These are phyloP conservation scores for Castanea sativa DNA, from an alignment of 306 rosid genomes.

Conservation along the genomic window DNA sequence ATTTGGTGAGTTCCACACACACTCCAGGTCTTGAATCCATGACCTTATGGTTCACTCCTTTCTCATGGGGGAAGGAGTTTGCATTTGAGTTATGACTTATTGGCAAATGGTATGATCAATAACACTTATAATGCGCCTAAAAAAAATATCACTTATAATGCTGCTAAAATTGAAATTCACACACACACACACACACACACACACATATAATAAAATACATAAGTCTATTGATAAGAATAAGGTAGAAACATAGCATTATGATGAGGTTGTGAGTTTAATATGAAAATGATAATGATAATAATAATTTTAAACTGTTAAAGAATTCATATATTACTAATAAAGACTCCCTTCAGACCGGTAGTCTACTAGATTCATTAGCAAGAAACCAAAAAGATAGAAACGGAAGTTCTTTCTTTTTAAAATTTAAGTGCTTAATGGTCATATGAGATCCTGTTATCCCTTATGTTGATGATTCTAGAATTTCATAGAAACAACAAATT, in stretches of 20 bases:
- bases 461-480: conserved; percentile 14
- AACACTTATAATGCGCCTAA: background rate
- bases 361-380: background rate
- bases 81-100: background rate
- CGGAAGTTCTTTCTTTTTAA: background rate
- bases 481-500: conserved; percentile 13
- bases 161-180: background rate
- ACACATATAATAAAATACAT: background rate
- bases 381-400: background rate
- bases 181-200: background rate
- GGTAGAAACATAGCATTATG: background rate
- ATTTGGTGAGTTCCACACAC: background rate
- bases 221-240: background rate
- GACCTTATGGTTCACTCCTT: background rate
- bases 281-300: background rate
- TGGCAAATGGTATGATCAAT: background rate
- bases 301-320: background rate
- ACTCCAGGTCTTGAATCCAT: background rate
- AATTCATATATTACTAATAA: background rate
- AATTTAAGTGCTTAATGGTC: background rate
- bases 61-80: background rate
- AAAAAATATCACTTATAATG: background rate
- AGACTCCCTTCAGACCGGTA: background rate
- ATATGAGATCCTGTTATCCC: background rate
- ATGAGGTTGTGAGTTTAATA: background rate